phyloP scores from a whole-genome alignment of 2,329 filamentous ascomycete species.

The Ascochyta lentis region DNA sequence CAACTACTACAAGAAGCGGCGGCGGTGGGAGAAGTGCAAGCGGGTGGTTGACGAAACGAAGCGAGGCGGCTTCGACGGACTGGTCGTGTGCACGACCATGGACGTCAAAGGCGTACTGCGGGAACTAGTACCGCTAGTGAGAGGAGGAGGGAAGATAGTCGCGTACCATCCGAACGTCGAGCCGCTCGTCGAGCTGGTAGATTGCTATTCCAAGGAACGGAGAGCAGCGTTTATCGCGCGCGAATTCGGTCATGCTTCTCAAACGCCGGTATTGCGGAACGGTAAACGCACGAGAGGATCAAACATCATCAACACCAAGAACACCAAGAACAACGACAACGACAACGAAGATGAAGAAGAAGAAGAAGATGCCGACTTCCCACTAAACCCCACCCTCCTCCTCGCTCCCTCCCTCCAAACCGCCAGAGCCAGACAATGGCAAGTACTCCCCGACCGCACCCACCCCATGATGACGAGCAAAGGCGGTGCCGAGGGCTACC shows the following conservation, averaged over 20 bases:
- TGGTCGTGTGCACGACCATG: slow-evolving; percentile 83
- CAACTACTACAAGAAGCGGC: slow-evolving; percentile 86
- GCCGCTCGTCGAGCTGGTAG: slow-evolving; percentile 76
- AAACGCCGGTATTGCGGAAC: slow-evolving; percentile 19
- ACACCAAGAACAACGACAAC: no score
- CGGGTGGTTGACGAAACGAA: slow-evolving; percentile 77
- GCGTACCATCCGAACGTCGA: slow-evolving; percentile 86
- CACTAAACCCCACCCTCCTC: slow-evolving; percentile 83
- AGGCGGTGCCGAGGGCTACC: slow-evolving; percentile 87
- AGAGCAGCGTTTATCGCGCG: slow-evolving; percentile 68
- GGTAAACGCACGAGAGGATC: slow-evolving; percentile 16
- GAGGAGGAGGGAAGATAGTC: slow-evolving; percentile 82
- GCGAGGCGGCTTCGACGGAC: slow-evolving; percentile 78
- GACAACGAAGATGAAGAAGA: slow-evolving; percentile 6
- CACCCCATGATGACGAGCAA: slow-evolving; percentile 92
- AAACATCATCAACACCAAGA: no score
- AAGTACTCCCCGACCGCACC: slow-evolving; percentile 88
- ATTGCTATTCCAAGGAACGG: slow-evolving; percentile 82
- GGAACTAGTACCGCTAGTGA: slow-evolving; percentile 77
- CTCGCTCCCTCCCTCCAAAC: slow-evolving; percentile 83
- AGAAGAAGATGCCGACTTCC: slow-evolving; percentile 68
- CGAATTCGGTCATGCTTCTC: slow-evolving; percentile 26
- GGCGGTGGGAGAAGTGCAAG: slow-evolving; percentile 77
- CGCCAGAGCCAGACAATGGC: slow-evolving; percentile 79
- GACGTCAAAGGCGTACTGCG: slow-evolving; percentile 78